Evolutionary conservation across 257 asterid genomes (phyloP).

Genomic region (Petrea volubilis): DNA sequence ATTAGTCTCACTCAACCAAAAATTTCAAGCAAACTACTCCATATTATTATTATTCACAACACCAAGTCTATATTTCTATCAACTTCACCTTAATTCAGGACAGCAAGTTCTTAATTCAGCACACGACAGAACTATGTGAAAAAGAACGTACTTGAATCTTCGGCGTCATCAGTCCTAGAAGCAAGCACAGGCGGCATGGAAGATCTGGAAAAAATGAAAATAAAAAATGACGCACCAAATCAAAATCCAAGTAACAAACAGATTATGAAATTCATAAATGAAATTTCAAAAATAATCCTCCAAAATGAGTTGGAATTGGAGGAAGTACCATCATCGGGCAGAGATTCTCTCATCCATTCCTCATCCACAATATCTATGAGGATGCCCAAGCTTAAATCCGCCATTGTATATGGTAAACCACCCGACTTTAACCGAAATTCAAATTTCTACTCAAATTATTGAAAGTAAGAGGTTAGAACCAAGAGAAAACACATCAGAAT

Average conservation of each 20-base stretch:
- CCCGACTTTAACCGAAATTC: background rate
- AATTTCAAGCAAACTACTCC: too few species aligned
- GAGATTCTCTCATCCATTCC: constrained; percentile 84
- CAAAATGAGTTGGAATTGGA: background rate
- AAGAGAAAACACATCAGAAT: background rate
- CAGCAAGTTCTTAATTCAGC: background rate
- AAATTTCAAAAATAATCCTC: background rate
- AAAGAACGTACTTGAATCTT: constrained; percentile 60
- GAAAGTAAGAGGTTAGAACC: background rate
- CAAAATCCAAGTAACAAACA: too few species aligned
- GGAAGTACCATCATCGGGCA: constrained; percentile 66
- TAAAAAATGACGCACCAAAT: too few species aligned
- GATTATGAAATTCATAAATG: too few species aligned
- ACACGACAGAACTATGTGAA: background rate
- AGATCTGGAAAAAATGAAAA: constrained; percentile 48
- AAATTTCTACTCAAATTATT: background rate
- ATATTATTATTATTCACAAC: too few species aligned
- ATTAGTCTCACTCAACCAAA: too few species aligned
- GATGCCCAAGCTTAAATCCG: constrained; percentile 66
- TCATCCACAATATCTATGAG: constrained; percentile 77
- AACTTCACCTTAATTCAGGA: background rate
- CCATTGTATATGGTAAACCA: constrained; percentile 36
- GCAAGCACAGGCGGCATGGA: constrained; percentile 57
- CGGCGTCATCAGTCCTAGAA: constrained; percentile 65
- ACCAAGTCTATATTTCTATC: background rate